Percentiles rank a stretch among this genome's conserved stretches.
Evolutionary conservation across 2,329 filamentous ascomycete species (phyloP).

Genomic region (Rutstroemia sp.): DNA sequence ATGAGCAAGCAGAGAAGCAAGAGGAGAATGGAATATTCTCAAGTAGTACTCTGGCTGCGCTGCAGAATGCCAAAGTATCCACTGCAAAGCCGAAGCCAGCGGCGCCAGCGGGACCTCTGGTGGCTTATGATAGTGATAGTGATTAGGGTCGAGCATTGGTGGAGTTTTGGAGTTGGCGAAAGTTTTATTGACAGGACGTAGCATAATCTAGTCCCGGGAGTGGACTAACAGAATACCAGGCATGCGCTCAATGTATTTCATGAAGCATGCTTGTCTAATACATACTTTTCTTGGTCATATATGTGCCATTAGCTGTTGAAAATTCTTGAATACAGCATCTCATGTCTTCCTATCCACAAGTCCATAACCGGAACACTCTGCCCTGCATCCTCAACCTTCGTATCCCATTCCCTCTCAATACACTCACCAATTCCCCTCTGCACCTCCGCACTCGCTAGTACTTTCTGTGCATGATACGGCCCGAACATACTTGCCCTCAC

Average conservation of each 20-base stretch:
- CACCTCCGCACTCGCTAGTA: constrained; percentile 56
- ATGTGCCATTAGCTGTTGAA: constrained; percentile 61
- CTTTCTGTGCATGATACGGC: constrained; percentile 70
- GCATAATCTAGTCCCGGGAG: not conserved
- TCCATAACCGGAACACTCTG: constrained; percentile 74
- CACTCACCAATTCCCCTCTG: constrained; percentile 49
- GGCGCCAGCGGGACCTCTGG: constrained; percentile 61
- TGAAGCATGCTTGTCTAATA: no score
- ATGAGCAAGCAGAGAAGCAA: constrained; percentile 34
- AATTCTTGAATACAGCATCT: constrained; percentile 76
- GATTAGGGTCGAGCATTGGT: constrained; percentile 38
- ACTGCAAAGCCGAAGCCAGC: constrained; percentile 45
- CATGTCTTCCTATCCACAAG: constrained; percentile 76
- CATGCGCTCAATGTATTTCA: not conserved
- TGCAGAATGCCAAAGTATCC: constrained; percentile 53
- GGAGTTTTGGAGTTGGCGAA: constrained; percentile 14
- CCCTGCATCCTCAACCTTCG: constrained; percentile 56
- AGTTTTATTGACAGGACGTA: not conserved
- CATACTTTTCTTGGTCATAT: no score
- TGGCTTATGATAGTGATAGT: constrained; percentile 85
- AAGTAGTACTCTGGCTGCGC: constrained; percentile 69
- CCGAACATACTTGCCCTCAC: constrained; percentile 73
- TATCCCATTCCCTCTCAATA: constrained; percentile 53
- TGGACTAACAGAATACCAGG: not conserved
- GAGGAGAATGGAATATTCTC: constrained; percentile 59